phyloP scores from a whole-genome alignment of 2,329 filamentous ascomycete genomes.

The Ophidiomyces ophidiicola region DNA sequence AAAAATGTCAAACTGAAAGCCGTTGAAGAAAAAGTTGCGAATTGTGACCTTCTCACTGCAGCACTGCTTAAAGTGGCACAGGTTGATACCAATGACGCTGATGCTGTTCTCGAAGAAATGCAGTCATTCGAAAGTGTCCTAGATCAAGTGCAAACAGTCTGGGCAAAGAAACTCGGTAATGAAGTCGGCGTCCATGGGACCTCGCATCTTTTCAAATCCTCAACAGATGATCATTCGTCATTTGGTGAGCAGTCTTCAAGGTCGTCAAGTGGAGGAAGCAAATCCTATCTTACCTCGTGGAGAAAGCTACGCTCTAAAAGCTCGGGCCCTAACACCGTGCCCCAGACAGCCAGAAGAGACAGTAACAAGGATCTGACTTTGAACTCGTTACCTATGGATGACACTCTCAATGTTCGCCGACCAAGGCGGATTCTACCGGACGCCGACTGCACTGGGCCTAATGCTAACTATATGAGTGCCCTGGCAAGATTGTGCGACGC shows the following conservation, averaged over 20 bases:
- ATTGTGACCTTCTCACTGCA: slow-evolving; percentile 81
- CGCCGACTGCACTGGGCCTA: slow-evolving; percentile 65
- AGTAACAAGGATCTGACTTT: slow-evolving; percentile 52
- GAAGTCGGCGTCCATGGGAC: slow-evolving; percentile 78
- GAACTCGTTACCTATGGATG: slow-evolving; percentile 66
- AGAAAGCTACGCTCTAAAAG: slow-evolving; percentile 81
- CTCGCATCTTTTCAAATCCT: slow-evolving; percentile 59
- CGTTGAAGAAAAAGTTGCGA: slow-evolving; percentile 83
- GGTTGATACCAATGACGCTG: slow-evolving; percentile 81
- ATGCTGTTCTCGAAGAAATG: slow-evolving; percentile 88
- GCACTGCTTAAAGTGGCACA: slow-evolving; percentile 70
- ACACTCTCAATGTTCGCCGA: slow-evolving; percentile 48
- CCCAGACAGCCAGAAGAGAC: slow-evolving; percentile 27
- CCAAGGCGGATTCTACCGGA: slow-evolving; percentile 58
- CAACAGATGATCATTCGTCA: slow-evolving; percentile 37
- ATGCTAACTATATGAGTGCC: slow-evolving; percentile 81
- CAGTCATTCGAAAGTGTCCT: slow-evolving; percentile 73
- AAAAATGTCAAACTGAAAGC: slow-evolving; percentile 87
- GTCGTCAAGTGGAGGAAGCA: slow-evolving; percentile 53
- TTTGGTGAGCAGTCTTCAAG: slow-evolving; percentile 30
- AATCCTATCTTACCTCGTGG: slow-evolving; percentile 75
- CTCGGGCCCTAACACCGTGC: slow-evolving; percentile 45
- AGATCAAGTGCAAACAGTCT: slow-evolving; percentile 65
- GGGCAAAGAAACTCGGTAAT: slow-evolving; percentile 76
- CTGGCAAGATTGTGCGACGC: slow-evolving; percentile 86